phyloP scores from a whole-genome alignment of 1,284 basidiomycete species.

The Singerocomus inundabilis region DNA sequence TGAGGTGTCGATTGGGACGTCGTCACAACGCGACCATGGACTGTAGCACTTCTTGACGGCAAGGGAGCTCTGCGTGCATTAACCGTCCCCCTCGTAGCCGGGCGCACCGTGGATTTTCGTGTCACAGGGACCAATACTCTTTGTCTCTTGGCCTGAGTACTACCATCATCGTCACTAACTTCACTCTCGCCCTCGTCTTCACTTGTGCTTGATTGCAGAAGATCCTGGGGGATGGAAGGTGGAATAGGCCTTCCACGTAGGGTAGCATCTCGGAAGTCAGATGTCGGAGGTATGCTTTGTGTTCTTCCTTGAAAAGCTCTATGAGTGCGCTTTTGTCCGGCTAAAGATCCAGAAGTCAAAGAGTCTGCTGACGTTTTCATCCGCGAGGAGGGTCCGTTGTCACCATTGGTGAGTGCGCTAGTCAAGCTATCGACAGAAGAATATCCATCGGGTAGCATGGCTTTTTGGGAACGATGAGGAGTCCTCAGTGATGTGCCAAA shows the following conservation, averaged over 20 bases:
- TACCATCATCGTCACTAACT: conserved; percentile 5
- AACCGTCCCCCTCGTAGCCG: conserved; percentile 13
- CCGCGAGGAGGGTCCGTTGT: conserved; percentile 44
- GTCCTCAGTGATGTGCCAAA: conserved; percentile 67
- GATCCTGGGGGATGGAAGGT: conserved; percentile 7
- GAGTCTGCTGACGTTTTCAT: conserved; percentile 47
- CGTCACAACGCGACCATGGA: conserved; percentile 10
- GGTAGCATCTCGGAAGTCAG: conserved; percentile 26
- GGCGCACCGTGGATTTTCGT: conserved; percentile 32
- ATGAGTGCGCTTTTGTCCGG: conserved; percentile 36
- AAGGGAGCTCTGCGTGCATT: conserved; percentile 16
- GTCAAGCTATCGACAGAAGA: conserved; percentile 39
- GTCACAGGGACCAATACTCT: conserved; percentile 28
- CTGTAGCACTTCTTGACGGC: conserved; percentile 10
- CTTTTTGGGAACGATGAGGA: conserved; percentile 39
- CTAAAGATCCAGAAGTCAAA: conserved; percentile 36
- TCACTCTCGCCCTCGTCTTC: conserved; percentile 23
- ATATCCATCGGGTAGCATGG: conserved; percentile 34
- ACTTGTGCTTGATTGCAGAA: conserved; percentile 24
- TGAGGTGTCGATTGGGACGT: conserved; percentile 14
- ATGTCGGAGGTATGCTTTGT: background rate
- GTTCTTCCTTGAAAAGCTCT: conserved; percentile 9
- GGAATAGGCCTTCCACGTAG: conserved; percentile 24
- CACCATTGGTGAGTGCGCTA: conserved; percentile 46
- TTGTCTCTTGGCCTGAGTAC: conserved; percentile 25